phyloP scores from a whole-genome alignment of 108 stramenopile genomes.

The Cylindrotheca fusiformis region DNA sequence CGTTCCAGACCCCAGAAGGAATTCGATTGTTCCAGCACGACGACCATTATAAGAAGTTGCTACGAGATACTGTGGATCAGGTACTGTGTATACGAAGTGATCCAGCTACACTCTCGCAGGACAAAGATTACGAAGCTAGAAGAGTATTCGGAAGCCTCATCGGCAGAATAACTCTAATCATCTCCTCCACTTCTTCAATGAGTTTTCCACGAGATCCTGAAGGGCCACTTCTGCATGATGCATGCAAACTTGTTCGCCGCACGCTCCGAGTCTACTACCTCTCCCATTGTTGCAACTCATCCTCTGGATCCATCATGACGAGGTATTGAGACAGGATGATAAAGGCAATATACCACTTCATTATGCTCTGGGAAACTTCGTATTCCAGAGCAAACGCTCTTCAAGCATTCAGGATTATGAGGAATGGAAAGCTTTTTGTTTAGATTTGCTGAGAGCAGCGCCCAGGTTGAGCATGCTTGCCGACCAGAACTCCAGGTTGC shows the following conservation, averaged over 20 bases:
- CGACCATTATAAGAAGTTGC: slow-evolving; percentile 33
- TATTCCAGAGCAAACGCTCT: too few relatives aligned
- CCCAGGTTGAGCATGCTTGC: slow-evolving; percentile 10
- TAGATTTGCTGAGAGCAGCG: slow-evolving; percentile 12
- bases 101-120: not conserved
- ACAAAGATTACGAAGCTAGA: slow-evolving; percentile 2
- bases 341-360: slow-evolving; percentile 36
- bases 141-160: slow-evolving; percentile 22
- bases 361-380: slow-evolving; percentile 15
- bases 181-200: slow-evolving; percentile 14
- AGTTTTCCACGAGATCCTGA: not conserved
- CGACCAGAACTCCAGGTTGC: slow-evolving; percentile 19
- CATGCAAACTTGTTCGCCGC: slow-evolving; percentile 15
- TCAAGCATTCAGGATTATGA: too few relatives aligned
- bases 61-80: slow-evolving; percentile 34
- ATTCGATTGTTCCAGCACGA: slow-evolving; percentile 15
- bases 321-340: slow-evolving; percentile 17
- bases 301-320: slow-evolving; percentile 27
- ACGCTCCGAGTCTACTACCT: slow-evolving; percentile 15
- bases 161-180: slow-evolving; percentile 23
- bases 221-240: slow-evolving; percentile 10
- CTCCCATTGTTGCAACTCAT: slow-evolving; percentile 30
- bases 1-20: not conserved
- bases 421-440: slow-evolving; percentile 16
- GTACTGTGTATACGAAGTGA: slow-evolving; percentile 3